These are phyloP conservation scores for Claviceps purpurea DNA, from an alignment of 2,329 filamentous ascomycete species.

Conservation along the genomic window DNA sequence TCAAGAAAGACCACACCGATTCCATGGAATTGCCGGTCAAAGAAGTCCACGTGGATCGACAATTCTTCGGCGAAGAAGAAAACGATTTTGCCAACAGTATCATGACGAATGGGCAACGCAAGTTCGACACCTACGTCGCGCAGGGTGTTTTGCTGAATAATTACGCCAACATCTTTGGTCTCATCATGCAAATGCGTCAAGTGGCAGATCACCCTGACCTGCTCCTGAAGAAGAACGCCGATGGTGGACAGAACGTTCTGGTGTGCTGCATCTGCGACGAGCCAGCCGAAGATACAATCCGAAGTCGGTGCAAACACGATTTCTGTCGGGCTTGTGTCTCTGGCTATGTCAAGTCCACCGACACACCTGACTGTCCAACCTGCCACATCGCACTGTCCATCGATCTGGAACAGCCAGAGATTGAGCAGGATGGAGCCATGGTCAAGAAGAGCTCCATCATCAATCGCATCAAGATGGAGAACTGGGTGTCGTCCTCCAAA, in stretches of 20 bases:
- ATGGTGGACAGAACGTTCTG: conserved; percentile 78
- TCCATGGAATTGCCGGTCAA: conserved; percentile 96
- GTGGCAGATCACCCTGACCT: conserved; percentile 93
- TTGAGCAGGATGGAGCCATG: conserved; percentile 75
- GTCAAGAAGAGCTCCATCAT: conserved; percentile 96
- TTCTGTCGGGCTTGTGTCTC: conserved; percentile 30
- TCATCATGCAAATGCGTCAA: conserved; percentile 99
- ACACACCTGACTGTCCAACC: conserved; percentile 67
- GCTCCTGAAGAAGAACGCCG: conserved; percentile 74
- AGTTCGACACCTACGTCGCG: conserved; percentile 92
- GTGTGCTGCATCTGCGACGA: conserved; percentile 95
- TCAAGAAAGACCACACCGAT: conserved; percentile 87
- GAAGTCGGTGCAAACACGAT: conserved; percentile 84
- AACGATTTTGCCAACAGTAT: conserved; percentile 92
- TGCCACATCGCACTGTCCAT: conserved; percentile 86
- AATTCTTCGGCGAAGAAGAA: conserved; percentile 94
- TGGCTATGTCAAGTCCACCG: conserved; percentile 58
- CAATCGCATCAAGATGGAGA: conserved; percentile 96
- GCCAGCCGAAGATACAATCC: conserved; percentile 85
- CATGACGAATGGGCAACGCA: conserved; percentile 79
- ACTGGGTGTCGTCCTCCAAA: conserved; percentile 97
- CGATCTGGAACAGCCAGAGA: conserved; percentile 88
- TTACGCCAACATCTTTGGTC: conserved; percentile 95
- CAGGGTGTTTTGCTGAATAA: conserved; percentile 92
- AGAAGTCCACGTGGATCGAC: conserved; percentile 79